These are phyloP conservation scores for Aspergillus terreus DNA, from an alignment of 2,329 filamentous ascomycete species.

Conservation along the genomic window DNA sequence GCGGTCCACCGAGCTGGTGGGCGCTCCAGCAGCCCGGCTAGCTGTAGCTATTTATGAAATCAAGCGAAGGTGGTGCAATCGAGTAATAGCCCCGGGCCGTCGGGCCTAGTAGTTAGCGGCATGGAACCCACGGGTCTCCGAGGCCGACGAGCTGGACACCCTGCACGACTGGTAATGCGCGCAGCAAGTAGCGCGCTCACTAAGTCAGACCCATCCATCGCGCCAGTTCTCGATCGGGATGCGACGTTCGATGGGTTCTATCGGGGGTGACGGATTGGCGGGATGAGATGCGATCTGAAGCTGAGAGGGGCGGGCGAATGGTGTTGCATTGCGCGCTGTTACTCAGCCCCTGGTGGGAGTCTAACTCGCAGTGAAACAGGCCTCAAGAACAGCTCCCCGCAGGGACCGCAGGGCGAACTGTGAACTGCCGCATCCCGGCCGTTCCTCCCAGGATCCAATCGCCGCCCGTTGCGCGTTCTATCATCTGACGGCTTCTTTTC, in stretches of 20 bases:
- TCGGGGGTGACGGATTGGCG: not conserved
- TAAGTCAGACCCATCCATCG: too few relatives aligned
- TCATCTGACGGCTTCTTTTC: not conserved
- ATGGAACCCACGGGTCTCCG: too few relatives aligned
- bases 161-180: too few relatives aligned
- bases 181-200: too few relatives aligned
- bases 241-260: not conserved
- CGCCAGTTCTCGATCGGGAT: not conserved
- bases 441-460: not conserved
- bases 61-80: too few relatives aligned
- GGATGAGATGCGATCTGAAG: not conserved
- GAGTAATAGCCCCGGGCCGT: too few relatives aligned
- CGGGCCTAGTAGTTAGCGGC: too few relatives aligned
- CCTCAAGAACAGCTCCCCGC: not conserved
- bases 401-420: not conserved
- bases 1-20: too few relatives aligned
- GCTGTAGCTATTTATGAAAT: too few relatives aligned
- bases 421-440: not conserved
- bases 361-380: not conserved
- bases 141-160: too few relatives aligned
- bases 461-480: not conserved
- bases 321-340: slow-evolving; percentile 3
- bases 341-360: not conserved
- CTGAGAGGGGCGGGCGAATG: not conserved
- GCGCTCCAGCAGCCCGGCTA: too few relatives aligned